phyloP scores from a whole-genome alignment of 108 stramenopile species.

The Discostella pseudostelligera region DNA sequence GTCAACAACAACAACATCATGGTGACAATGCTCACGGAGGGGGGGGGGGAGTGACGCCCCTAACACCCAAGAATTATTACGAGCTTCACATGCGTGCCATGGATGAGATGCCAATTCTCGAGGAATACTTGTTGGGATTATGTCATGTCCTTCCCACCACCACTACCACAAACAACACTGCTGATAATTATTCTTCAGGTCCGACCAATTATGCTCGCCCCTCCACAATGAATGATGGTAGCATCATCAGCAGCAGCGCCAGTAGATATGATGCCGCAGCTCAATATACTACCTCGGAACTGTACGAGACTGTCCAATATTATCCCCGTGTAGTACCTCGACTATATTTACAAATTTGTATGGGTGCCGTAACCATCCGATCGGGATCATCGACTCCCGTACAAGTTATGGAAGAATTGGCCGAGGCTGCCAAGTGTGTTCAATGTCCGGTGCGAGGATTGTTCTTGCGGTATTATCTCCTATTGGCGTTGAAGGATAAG shows the following conservation, averaged over 20 bases:
- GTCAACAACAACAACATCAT: no score
- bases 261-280: background rate
- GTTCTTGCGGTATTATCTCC: constrained; percentile 96
- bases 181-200: background rate
- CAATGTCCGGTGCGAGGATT: constrained; percentile 98
- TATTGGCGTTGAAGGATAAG: constrained; percentile 87
- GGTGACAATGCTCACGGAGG: constrained; percentile 39
- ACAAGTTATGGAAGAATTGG: constrained; percentile 92
- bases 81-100: constrained; percentile 96
- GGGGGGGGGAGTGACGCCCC: constrained; percentile 48
- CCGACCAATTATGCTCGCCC: constrained; percentile 22
- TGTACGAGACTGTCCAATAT: constrained; percentile 93
- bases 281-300: constrained; percentile 74
- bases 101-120: constrained; percentile 91
- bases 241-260: constrained; percentile 4
- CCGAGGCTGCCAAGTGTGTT: constrained; percentile 96
- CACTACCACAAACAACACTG: background rate
- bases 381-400: constrained; percentile 64
- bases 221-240: background rate
- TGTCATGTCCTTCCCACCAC: constrained; percentile 14
- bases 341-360: constrained; percentile 97
- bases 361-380: constrained; percentile 92
- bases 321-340: constrained; percentile 94
- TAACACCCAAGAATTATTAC: constrained; percentile 97
- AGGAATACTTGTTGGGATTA: constrained; percentile 87